These are phyloP conservation scores for Candida albicans DNA, from an alignment of 1,139 yeast genomes.

Conservation along the genomic window DNA sequence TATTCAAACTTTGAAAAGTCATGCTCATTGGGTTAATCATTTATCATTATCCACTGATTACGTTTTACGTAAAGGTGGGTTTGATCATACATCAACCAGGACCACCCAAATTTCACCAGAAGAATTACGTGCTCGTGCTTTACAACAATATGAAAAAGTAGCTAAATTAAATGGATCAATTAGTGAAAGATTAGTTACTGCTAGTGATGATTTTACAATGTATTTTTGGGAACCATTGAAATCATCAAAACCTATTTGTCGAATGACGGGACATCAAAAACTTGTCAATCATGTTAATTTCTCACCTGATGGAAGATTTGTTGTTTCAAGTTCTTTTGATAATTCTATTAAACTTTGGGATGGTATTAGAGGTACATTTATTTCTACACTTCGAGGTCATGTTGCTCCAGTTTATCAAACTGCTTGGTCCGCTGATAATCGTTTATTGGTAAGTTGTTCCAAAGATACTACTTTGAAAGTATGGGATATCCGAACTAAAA, in stretches of 20 bases:
- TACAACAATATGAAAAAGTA: conserved; percentile 67
- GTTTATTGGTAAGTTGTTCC: conserved; percentile 88
- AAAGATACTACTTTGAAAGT: conserved; percentile 96
- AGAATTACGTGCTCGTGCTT: conserved; percentile 38
- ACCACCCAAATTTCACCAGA: conserved; percentile 22
- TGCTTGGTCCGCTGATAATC: conserved; percentile 97
- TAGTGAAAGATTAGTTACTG: conserved; percentile 86
- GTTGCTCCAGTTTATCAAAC: conserved; percentile 98
- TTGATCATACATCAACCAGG: conserved; percentile 28
- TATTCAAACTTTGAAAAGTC: conserved; percentile 77
- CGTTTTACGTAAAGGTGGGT: conserved; percentile 68
- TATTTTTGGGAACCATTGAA: conserved; percentile 92
- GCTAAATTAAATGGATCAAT: conserved; percentile 68
- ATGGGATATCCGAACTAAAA: conserved; percentile 90
- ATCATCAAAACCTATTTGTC: conserved; percentile 75
- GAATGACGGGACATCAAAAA: conserved; percentile 98
- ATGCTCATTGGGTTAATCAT: conserved; percentile 98
- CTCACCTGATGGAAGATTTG: conserved; percentile 90
- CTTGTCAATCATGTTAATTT: conserved; percentile 93
- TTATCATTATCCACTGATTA: conserved; percentile 88
- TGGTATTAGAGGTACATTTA: conserved; percentile 86
- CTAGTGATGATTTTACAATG: conserved; percentile 97
- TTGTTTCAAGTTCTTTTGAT: conserved; percentile 94
- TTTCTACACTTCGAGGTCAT: conserved; percentile 92
- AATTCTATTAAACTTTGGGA: conserved; percentile 96